A percentile compares a stretch with the other conserved stretches of the same genome.
Evolutionary conservation across 176 grass and related monocot genomes (phyloP).

Genomic region (Dendrocalamus sinicus): DNA sequence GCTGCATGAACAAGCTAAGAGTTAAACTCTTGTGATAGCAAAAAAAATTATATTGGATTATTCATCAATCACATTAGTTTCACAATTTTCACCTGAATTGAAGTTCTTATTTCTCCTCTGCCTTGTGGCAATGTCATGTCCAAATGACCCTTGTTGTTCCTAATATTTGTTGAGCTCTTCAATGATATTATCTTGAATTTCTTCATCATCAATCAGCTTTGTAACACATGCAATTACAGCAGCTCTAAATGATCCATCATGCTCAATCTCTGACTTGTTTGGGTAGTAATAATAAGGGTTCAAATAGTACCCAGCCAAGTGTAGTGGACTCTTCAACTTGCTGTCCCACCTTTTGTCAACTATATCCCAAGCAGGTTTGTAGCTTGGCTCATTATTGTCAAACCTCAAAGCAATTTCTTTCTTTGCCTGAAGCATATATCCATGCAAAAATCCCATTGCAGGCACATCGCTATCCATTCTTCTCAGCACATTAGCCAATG

Average conservation of each 20-base stretch:
- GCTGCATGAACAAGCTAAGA: too few relatives aligned
- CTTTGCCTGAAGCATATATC: too few relatives aligned
- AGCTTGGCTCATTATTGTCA: background rate
- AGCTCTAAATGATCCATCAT: background rate
- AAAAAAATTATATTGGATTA: too few relatives aligned
- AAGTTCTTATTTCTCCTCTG: background rate
- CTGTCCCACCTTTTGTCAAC: conserved; percentile 29
- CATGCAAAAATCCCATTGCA: too few relatives aligned
- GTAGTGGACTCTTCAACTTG: conserved; percentile 19
- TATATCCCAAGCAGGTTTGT: conserved; percentile 16
- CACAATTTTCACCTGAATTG: background rate
- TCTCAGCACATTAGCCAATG: too few relatives aligned
- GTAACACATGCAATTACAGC: too few relatives aligned
- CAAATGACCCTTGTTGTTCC: background rate
- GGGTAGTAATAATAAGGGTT: conserved; percentile 32
- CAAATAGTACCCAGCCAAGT: conserved; percentile 20
- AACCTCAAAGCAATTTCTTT: too few relatives aligned
- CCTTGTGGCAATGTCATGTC: background rate
- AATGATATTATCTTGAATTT: background rate
- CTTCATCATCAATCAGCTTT: background rate
- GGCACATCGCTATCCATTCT: too few relatives aligned
- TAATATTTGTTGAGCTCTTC: background rate
- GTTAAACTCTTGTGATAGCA: too few relatives aligned
- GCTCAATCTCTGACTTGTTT: background rate
- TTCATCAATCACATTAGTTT: too few relatives aligned